These are phyloP conservation scores for Harringtonia aguacate DNA, from an alignment of 2,329 filamentous ascomycete genomes.

Conservation along the genomic window DNA sequence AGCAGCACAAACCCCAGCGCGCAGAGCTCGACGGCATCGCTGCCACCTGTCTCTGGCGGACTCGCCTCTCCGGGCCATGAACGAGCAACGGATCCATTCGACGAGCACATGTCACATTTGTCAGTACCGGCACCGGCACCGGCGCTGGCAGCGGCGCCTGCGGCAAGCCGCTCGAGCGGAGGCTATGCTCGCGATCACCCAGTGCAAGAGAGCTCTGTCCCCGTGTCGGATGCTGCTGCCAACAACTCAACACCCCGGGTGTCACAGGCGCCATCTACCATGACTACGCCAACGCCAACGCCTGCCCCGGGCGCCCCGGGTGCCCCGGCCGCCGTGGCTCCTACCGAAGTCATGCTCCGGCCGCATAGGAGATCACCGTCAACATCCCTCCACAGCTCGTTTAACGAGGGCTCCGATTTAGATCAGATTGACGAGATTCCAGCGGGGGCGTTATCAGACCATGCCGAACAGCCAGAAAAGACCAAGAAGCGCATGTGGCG, in stretches of 20 bases:
- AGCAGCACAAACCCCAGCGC: conserved; percentile 75
- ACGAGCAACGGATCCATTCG: conserved; percentile 8
- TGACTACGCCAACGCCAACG: conserved; percentile 4
- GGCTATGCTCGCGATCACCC: background rate
- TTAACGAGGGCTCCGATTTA: conserved; percentile 72
- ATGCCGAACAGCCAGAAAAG: conserved; percentile 36
- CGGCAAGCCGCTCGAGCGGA: background rate
- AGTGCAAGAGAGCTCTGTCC: background rate
- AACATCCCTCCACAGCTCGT: conserved; percentile 64
- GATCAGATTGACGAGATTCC: conserved; percentile 58
- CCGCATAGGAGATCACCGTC: conserved; percentile 59
- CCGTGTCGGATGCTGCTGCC: conserved; percentile 14
- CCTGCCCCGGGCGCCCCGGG: conserved; percentile 16
- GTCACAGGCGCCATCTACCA: conserved; percentile 30
- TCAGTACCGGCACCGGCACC: background rate
- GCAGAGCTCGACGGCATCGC: conserved; percentile 77
- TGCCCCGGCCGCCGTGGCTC: conserved; percentile 28
- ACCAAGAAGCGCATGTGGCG: conserved; percentile 64
- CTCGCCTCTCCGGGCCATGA: conserved; percentile 36
- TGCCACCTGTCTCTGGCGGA: conserved; percentile 35
- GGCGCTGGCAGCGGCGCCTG: background rate
- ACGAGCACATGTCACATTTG: background rate
- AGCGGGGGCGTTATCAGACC: conserved; percentile 9
- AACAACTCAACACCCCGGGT: conserved; percentile 35
- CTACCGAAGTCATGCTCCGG: conserved; percentile 41